A percentile compares a stretch with the other conserved stretches of the same genome.
phyloP scores from a whole-genome alignment of 176 grass and related monocot genomes.

The Stipa capillata region DNA sequence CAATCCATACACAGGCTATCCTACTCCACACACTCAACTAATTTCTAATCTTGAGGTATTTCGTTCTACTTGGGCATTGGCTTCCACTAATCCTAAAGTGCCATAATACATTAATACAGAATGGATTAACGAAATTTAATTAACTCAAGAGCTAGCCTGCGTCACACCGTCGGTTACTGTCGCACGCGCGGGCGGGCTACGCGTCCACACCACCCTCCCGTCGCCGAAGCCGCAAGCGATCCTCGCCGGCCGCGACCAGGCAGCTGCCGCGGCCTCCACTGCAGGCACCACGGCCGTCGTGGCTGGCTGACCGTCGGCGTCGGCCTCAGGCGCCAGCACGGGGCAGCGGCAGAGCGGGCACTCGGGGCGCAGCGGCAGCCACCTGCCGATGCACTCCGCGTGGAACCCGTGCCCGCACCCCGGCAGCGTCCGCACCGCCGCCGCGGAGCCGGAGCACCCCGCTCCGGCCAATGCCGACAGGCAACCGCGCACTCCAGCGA shows the following conservation, averaged over 20 bases:
- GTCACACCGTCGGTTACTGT: neutral
- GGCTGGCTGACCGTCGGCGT: neutral
- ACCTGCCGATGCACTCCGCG: constrained; percentile 35
- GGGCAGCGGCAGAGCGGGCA: constrained; percentile 43
- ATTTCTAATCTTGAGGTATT: too few species aligned
- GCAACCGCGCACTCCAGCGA: constrained; percentile 39
- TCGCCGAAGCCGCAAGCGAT: constrained; percentile 39
- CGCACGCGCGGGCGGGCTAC: constrained; percentile 21
- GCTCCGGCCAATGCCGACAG: constrained; percentile 8
- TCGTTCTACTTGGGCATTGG: too few species aligned
- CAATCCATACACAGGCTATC: too few species aligned
- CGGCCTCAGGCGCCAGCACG: neutral
- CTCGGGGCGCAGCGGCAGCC: constrained; percentile 34
- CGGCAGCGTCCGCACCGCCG: constrained; percentile 4
- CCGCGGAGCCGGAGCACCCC: neutral
- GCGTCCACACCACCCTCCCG: constrained; percentile 41
- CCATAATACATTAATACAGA: too few species aligned
- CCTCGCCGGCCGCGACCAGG: constrained; percentile 25
- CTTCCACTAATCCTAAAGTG: too few species aligned
- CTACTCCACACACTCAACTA: too few species aligned
- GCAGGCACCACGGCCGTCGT: neutral
- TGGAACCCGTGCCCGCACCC: constrained; percentile 39
- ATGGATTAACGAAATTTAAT: too few species aligned
- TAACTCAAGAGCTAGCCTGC: too few species aligned
- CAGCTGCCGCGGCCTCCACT: neutral